Percentiles rank a stretch among this genome's conserved stretches.
phyloP scores from a whole-genome alignment of 345 rosid species.

The Kernera saxatilis region DNA sequence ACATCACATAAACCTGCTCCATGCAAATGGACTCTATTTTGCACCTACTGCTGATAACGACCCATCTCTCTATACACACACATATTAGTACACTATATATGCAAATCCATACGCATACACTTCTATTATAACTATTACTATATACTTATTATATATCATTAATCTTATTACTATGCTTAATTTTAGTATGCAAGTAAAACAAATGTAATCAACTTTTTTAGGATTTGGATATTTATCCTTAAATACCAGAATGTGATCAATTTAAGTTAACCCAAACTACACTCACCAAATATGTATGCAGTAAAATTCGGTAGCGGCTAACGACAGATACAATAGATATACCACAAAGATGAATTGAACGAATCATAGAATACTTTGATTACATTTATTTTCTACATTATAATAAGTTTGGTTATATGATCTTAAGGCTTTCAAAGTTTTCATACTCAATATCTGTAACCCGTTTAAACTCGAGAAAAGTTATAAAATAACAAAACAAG shows the following conservation, averaged over 20 bases:
- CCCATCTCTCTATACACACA: conserved; percentile 20
- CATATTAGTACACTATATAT: neutral
- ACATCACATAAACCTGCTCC: conserved; percentile 36
- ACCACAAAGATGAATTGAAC: neutral
- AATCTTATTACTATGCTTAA: neutral
- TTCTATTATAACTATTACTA: neutral
- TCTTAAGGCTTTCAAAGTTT: neutral
- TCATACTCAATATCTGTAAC: neutral
- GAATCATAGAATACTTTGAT: neutral
- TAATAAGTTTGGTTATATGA: neutral
- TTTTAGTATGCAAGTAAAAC: neutral
- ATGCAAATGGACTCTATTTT: conserved; percentile 41
- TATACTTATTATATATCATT: neutral
- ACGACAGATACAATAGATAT: neutral
- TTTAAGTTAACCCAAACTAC: neutral
- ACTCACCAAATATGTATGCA: neutral
- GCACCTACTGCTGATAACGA: conserved; percentile 38
- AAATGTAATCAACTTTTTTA: no score
- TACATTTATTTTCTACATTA: neutral
- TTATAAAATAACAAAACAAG: neutral
- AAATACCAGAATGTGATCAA: neutral
- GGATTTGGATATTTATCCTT: neutral
- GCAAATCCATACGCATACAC: conserved; percentile 9
- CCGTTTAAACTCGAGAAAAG: neutral
- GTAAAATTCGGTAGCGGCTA: neutral